Conservation (phyloP, 257 asterid species). For the Euphrasia confusa region DNA sequence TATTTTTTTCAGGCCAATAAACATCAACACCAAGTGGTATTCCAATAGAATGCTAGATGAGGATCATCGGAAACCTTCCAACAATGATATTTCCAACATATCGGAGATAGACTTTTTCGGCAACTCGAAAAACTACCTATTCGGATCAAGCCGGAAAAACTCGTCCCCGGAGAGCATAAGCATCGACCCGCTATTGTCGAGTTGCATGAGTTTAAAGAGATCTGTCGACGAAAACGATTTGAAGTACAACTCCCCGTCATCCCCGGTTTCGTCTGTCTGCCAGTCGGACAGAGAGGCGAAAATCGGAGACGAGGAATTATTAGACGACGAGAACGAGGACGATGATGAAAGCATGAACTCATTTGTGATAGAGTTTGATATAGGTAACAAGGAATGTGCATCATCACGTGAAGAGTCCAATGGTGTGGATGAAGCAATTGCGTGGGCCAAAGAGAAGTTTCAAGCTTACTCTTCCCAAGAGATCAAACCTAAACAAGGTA, state of each 20-base stretch:
- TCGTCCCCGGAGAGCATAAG: slow-evolving; percentile 39
- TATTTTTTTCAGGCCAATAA: not conserved
- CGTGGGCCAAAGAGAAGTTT: slow-evolving; percentile 72
- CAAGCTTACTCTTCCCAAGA: slow-evolving; percentile 17
- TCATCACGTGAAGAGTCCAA: slow-evolving; percentile 44
- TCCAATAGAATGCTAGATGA: not conserved
- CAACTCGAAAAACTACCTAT: slow-evolving; percentile 15
- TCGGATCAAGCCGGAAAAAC: slow-evolving; percentile 30
- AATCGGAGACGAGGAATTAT: slow-evolving; percentile 14
- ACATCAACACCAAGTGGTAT: not conserved
- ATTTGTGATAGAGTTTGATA: slow-evolving; percentile 55
- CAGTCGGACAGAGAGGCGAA: slow-evolving; percentile 26
- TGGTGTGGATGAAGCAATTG: slow-evolving; percentile 75
- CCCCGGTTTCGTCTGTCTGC: slow-evolving; percentile 44
- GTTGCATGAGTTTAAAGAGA: slow-evolving; percentile 25
- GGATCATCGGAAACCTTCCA: not conserved
- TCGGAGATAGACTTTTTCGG: not conserved
- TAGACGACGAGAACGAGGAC: slow-evolving; percentile 9
- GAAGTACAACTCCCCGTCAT: slow-evolving; percentile 50
- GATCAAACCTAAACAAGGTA: not conserved
- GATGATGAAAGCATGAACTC: slow-evolving; percentile 55
- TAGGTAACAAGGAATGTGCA: slow-evolving; percentile 31
- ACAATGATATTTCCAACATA: not conserved
- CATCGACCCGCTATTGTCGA: slow-evolving; percentile 31
- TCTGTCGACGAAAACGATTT: slow-evolving; percentile 40